Percentiles rank a stretch among this genome's conserved stretches.
These are phyloP conservation scores for Fusarium temperatum DNA, from an alignment of 2,329 filamentous ascomycete genomes.

Conservation along the genomic window DNA sequence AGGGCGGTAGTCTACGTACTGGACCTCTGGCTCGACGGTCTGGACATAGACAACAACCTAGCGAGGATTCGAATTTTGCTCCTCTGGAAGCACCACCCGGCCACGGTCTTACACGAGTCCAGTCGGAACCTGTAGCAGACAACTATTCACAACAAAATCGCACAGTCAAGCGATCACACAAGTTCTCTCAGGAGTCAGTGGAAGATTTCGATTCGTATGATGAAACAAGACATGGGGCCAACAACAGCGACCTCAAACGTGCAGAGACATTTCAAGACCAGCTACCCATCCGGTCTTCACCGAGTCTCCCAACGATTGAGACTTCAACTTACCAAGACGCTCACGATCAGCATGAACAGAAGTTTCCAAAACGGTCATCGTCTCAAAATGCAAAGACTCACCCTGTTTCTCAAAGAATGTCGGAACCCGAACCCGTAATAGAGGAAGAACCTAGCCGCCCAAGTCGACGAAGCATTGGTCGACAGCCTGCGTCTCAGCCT, in stretches of 20 bases:
- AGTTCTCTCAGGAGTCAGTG: constrained; percentile 57
- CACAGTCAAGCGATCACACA: constrained; percentile 58
- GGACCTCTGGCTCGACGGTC: constrained; percentile 80
- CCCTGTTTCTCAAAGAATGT: constrained; percentile 48
- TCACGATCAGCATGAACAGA: constrained; percentile 37
- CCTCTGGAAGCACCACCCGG: constrained; percentile 58
- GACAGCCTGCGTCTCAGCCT: constrained; percentile 30
- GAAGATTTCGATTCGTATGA: constrained; percentile 59
- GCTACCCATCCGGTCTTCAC: constrained; percentile 47
- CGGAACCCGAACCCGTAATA: constrained; percentile 37
- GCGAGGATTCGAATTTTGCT: constrained; percentile 54
- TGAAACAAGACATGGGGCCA: constrained; percentile 46
- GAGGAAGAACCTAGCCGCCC: constrained; percentile 60
- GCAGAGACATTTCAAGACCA: constrained; percentile 45
- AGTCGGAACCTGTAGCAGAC: constrained; percentile 69
- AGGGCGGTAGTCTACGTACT: constrained; percentile 82
- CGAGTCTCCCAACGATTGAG: constrained; percentile 65
- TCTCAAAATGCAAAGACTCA: constrained; percentile 61
- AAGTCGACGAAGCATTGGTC: constrained; percentile 30
- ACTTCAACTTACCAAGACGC: constrained; percentile 62
- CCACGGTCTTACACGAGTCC: constrained; percentile 67
- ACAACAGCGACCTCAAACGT: constrained; percentile 32
- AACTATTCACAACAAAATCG: constrained; percentile 69
- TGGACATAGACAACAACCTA: constrained; percentile 68
- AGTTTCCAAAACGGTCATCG: constrained; percentile 64